A percentile compares a stretch with the other conserved stretches of the same genome.
Evolutionary conservation across 2,329 filamentous ascomycete genomes (phyloP).

Genomic region (Microcyclospora tardicrescens): DNA sequence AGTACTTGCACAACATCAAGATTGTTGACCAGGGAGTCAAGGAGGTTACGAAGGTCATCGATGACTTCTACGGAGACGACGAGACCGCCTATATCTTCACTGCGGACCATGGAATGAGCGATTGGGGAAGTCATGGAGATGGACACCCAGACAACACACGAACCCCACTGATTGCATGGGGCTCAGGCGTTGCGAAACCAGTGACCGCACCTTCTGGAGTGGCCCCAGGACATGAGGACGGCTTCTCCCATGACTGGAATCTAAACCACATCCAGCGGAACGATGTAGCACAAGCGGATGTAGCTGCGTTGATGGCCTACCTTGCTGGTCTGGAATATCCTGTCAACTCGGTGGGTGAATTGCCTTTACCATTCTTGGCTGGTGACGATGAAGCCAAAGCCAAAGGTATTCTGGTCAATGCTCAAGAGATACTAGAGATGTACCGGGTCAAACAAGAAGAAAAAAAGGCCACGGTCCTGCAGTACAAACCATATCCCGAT

Average conservation of each 20-base stretch:
- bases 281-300: conserved; percentile 86
- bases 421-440: conserved; percentile 82
- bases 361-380: conserved; percentile 72
- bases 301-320: conserved; percentile 92
- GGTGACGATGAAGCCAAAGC: conserved; percentile 65
- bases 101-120: conserved; percentile 97
- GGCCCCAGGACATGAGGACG: conserved; percentile 74
- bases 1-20: conserved; percentile 90
- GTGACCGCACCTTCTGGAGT: conserved; percentile 40
- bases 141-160: conserved; percentile 95
- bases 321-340: conserved; percentile 79
- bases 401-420: conserved; percentile 70
- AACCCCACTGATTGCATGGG: conserved; percentile 87
- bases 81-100: conserved; percentile 95
- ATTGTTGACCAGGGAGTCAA: conserved; percentile 82
- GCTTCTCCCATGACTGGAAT: conserved; percentile 78
- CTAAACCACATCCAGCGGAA: conserved; percentile 69
- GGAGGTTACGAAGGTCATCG: conserved; percentile 67
- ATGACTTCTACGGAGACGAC: conserved; percentile 68
- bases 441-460: conserved; percentile 84
- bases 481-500: conserved; percentile 62
- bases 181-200: conserved; percentile 74
- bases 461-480: conserved; percentile 63
- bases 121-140: conserved; percentile 98
- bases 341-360: conserved; percentile 87